phyloP scores from a whole-genome alignment of 805 yeast species.

The Zygosaccharomyces pseudorouxii region DNA sequence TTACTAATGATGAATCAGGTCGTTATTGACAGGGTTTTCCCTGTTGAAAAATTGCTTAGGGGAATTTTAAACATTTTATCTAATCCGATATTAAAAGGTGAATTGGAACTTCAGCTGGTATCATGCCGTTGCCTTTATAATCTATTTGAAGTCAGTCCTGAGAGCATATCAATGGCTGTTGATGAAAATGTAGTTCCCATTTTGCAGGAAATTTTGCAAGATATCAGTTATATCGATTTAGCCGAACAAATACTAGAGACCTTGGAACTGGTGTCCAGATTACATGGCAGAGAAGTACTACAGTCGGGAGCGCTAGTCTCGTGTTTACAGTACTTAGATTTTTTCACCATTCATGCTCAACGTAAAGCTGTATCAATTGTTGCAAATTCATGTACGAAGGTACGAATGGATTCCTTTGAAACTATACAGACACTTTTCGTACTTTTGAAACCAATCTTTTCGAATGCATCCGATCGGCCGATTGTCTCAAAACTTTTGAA shows the following conservation, averaged over 20 bases:
- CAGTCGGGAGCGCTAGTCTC: conserved; percentile 56
- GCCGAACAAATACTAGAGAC: conserved; percentile 88
- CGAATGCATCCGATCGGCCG: conserved; percentile 48
- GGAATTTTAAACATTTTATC: conserved; percentile 54
- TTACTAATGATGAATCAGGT: conserved; percentile 64
- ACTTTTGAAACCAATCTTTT: conserved; percentile 49
- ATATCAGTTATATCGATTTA: conserved; percentile 78
- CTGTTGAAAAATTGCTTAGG: conserved; percentile 51
- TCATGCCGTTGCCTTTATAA: conserved; percentile 83
- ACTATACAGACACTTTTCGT: conserved; percentile 56
- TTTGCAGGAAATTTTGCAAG: conserved; percentile 60
- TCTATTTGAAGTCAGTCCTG: conserved; percentile 67
- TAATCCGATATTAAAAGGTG: conserved; percentile 53
- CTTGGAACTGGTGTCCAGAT: conserved; percentile 59
- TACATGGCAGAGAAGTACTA: conserved; percentile 48
- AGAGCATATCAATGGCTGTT: conserved; percentile 58
- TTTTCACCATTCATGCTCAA: conserved; percentile 85
- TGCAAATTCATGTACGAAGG: conserved; percentile 58
- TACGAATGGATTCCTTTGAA: conserved; percentile 42
- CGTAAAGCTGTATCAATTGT: conserved; percentile 70
- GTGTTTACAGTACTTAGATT: conserved; percentile 72
- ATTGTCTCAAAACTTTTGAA: conserved; percentile 22
- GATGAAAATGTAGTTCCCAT: conserved; percentile 61
- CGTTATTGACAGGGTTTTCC: conserved; percentile 58
- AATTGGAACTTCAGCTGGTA: conserved; percentile 74